A percentile compares a stretch with the other conserved stretches of the same genome.
Evolutionary conservation across 345 rosid genomes (phyloP).

Genomic region (Syzygium grande): DNA sequence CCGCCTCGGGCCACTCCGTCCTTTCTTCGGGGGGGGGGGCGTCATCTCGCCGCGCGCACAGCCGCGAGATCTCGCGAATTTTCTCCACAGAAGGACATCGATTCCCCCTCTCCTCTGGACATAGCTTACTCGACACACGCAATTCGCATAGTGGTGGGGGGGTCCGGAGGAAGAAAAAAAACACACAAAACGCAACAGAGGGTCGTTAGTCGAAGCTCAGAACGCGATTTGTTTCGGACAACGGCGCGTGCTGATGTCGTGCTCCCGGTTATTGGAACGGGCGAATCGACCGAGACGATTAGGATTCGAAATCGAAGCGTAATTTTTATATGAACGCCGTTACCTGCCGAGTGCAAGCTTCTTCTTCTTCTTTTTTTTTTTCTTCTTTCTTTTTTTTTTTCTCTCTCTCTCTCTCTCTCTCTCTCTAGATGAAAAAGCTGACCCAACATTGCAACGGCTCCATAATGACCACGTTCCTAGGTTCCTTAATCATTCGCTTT

Average conservation of each 20-base stretch:
- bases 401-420: no score
- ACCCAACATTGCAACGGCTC: background rate
- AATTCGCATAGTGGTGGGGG: background rate
- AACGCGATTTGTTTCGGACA: background rate
- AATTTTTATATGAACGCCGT: no score
- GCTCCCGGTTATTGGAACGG: background rate
- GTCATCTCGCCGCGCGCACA: background rate
- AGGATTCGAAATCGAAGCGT: no score
- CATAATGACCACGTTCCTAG: background rate
- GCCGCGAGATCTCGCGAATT: background rate
- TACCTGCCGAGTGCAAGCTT: no score
- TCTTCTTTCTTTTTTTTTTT: no score
- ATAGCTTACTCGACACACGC: background rate
- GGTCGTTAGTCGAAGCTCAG: accelerated
- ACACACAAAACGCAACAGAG: no score
- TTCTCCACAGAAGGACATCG: background rate
- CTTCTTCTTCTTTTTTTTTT: no score
- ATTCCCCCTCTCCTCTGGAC: background rate
- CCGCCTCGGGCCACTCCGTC: background rate
- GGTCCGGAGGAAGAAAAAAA: accelerated
- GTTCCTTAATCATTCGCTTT: background rate
- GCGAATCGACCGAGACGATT: background rate
- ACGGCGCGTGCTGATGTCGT: accelerated
- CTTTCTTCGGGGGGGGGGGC: background rate
- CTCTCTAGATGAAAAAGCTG: background rate